Evolutionary conservation across 208 protist species (phyloP).

Genomic region (Leptomonas seymouri): DNA sequence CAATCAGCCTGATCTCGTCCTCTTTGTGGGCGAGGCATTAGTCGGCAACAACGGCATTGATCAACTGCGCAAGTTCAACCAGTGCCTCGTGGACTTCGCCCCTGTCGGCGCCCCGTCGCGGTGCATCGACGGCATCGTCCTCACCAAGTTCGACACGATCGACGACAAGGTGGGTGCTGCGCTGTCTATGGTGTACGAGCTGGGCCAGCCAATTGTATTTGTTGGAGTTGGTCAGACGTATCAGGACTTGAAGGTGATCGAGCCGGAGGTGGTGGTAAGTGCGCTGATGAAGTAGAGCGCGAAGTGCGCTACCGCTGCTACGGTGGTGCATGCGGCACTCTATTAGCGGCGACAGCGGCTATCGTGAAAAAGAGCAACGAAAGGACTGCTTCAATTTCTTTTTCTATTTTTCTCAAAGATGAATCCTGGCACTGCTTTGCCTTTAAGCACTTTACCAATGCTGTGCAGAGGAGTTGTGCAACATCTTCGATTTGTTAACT

Average conservation of each 20-base stretch:
- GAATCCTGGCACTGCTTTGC: no score
- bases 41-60: constrained; percentile 99
- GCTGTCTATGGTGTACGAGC: constrained; percentile 99
- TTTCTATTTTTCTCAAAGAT: no score
- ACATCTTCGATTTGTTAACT: no score
- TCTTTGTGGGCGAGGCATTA: constrained; percentile 99
- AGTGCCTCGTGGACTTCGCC: constrained; percentile 93
- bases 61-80: constrained; percentile 98
- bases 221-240: constrained; percentile 99
- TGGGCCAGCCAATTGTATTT: constrained; percentile 99
- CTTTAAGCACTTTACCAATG: no score
- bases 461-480: no score
- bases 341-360: no score
- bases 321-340: no score
- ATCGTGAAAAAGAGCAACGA: no score
- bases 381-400: no score
- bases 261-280: constrained; percentile 95
- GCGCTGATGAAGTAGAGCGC: constrained; percentile 87
- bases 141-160: constrained; percentile 99
- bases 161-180: constrained; percentile 99
- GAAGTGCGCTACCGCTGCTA: neutral
- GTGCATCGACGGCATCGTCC: constrained; percentile 99
- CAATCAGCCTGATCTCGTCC: constrained; percentile 97
- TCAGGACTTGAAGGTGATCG: constrained; percentile 96
- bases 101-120: constrained; percentile 73